phyloP scores from a whole-genome alignment of 2,329 filamentous ascomycete genomes.

The Hymenoscyphus fraxineus region DNA sequence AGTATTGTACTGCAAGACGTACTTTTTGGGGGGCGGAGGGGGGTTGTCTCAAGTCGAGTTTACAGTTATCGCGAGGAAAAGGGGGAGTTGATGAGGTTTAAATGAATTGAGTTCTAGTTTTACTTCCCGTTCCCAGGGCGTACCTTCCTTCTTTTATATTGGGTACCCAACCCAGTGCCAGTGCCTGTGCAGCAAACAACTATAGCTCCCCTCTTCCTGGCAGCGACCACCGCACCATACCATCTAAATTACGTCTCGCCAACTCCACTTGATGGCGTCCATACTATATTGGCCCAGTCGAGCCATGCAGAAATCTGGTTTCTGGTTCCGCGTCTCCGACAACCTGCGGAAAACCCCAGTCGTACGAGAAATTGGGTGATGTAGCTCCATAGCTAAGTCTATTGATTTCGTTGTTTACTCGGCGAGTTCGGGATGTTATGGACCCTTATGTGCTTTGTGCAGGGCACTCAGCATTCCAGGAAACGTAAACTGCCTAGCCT shows the following conservation, averaged over 20 bases:
- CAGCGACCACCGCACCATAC: neutral
- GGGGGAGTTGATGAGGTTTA: neutral
- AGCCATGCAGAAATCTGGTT: neutral
- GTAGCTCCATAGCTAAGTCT: neutral
- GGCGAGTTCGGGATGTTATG: constrained; percentile 3
- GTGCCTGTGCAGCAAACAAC: neutral
- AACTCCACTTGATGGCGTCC: neutral
- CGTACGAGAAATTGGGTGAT: neutral
- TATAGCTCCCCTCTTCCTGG: neutral
- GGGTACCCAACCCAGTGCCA: no score
- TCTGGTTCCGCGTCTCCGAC: constrained; percentile 7
- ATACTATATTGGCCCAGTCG: neutral
- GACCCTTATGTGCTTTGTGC: neutral
- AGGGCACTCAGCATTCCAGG: no score
- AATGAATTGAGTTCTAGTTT: neutral
- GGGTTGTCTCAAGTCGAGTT: no score
- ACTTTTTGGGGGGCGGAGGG: neutral
- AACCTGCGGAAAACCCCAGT: neutral
- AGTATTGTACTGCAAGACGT: neutral
- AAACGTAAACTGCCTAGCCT: no score
- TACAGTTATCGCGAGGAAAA: neutral
- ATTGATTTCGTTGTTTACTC: neutral
- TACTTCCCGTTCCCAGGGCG: neutral
- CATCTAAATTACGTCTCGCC: neutral
- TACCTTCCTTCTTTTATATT: neutral